phyloP scores from a whole-genome alignment of 2,329 filamentous ascomycete genomes.

The Trichoderma citrinoviride region DNA sequence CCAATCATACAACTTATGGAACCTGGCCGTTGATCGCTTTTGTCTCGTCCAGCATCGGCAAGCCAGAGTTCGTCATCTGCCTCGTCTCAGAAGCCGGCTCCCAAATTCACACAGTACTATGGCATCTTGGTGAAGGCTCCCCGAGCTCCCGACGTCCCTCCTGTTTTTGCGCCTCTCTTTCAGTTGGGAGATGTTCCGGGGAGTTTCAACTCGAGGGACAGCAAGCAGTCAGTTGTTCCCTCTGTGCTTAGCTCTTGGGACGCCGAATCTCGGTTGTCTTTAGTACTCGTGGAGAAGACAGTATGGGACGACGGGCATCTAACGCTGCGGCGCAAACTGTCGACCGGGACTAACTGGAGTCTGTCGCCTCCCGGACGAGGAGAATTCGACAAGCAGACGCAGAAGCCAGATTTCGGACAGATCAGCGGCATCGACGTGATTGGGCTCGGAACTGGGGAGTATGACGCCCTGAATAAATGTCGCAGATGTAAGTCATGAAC shows the following conservation, averaged over 20 bases:
- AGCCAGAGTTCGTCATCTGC: background rate
- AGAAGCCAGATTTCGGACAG: background rate
- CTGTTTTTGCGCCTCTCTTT: background rate
- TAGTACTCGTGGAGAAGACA: background rate
- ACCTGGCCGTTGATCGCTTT: background rate
- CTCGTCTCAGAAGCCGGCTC: background rate
- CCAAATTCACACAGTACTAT: conserved; percentile 9
- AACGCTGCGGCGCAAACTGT: background rate
- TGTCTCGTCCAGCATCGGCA: background rate
- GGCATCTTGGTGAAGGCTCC: conserved; percentile 4
- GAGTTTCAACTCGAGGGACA: background rate
- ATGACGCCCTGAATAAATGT: conserved; percentile 8
- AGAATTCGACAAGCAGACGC: background rate
- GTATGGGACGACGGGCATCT: background rate
- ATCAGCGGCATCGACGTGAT: conserved; percentile 6
- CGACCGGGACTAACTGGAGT: background rate
- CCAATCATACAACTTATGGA: background rate
- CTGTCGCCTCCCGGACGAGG: background rate
- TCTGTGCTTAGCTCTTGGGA: conserved; percentile 5
- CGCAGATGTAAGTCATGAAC: background rate
- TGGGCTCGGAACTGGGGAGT: conserved; percentile 8
- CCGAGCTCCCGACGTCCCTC: background rate
- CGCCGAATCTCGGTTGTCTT: background rate
- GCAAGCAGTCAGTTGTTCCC: background rate
- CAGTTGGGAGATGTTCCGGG: background rate